A percentile compares a stretch with the other conserved stretches of the same genome.
These are phyloP conservation scores for Didymella glomerata DNA, from an alignment of 2,329 filamentous ascomycete genomes.

Conservation along the genomic window DNA sequence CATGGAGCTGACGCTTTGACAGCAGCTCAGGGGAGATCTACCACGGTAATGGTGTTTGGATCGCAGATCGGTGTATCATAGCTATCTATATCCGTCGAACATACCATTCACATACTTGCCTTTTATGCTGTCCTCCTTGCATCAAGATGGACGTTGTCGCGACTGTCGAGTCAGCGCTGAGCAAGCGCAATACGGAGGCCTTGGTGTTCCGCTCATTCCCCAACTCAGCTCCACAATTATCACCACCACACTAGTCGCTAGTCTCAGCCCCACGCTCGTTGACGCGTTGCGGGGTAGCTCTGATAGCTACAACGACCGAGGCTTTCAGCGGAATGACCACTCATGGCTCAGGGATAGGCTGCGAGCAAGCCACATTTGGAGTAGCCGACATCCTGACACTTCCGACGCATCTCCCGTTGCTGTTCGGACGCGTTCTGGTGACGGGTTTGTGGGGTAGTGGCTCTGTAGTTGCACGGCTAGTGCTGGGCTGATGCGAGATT, in stretches of 20 bases:
- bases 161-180: neutral
- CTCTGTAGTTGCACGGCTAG: neutral
- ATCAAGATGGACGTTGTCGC: neutral
- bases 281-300: slow-evolving; percentile 22
- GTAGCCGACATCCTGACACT: slow-evolving; percentile 7
- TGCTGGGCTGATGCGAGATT: neutral
- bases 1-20: slow-evolving; percentile 14
- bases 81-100: slow-evolving; percentile 14
- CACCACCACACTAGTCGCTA: neutral
- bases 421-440: neutral
- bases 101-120: neutral
- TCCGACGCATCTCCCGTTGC: slow-evolving; percentile 1
- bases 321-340: neutral
- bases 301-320: slow-evolving; percentile 8
- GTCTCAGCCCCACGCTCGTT: slow-evolving; percentile 1
- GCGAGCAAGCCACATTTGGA: neutral
- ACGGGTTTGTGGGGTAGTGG: slow-evolving; percentile 1
- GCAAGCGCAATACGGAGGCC: neutral
- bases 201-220: neutral
- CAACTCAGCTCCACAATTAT: neutral
- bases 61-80: slow-evolving; percentile 9
- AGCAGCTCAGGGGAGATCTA: slow-evolving; percentile 8
- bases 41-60: slow-evolving; percentile 13
- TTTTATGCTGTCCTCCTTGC: neutral
- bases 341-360: neutral